These are phyloP conservation scores for Abelmoschus esculentus DNA, from an alignment of 345 rosid genomes.

Conservation along the genomic window DNA sequence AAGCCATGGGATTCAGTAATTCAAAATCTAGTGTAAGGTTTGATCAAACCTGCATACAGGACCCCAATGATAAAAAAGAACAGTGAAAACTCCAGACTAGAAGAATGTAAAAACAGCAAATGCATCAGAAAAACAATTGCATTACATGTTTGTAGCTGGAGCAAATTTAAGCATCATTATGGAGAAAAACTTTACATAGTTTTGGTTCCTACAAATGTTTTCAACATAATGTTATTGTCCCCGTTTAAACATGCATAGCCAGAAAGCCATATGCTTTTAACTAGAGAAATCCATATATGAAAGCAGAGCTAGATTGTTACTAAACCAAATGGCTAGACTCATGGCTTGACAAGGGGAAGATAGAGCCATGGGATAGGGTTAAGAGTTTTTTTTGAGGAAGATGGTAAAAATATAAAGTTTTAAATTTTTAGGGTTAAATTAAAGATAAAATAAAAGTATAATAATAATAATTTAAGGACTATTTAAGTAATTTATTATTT, in stretches of 20 bases:
- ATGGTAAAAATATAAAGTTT: no score
- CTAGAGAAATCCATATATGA: background rate
- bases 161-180: background rate
- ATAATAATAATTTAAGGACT: no score
- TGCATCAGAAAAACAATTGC: background rate
- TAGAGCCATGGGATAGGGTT: no score
- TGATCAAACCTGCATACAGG: background rate
- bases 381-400: no score
- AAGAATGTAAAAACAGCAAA: background rate
- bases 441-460: no score
- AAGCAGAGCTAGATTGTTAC: background rate
- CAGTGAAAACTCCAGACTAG: background rate
- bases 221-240: background rate
- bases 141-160: background rate
- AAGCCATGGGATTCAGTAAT: conserved; percentile 28
- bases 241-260: background rate
- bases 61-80: no score
- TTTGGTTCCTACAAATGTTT: background rate
- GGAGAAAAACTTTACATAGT: background rate
- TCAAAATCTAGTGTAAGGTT: conserved; percentile 39
- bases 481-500: no score
- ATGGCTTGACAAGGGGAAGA: background rate
- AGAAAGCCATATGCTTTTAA: background rate
- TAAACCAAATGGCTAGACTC: background rate
- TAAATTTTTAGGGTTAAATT: no score